Conservation (phyloP, 2,329 filamentous ascomycete genomes). For the Microsporum canis region DNA sequence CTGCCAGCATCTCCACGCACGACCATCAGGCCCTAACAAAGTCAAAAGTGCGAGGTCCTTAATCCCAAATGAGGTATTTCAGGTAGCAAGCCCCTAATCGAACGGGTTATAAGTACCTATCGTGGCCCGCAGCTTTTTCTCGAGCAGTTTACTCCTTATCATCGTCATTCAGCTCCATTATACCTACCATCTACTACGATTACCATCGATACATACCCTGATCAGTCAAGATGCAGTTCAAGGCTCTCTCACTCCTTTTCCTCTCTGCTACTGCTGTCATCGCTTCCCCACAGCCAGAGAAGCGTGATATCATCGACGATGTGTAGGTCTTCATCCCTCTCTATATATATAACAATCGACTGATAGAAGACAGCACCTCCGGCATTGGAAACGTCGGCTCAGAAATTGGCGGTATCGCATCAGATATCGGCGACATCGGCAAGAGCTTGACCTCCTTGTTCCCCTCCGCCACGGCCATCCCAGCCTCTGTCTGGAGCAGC, state of each 20-base stretch:
- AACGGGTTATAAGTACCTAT: background rate
- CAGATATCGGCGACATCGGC: slow-evolving; percentile 2
- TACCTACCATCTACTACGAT: background rate
- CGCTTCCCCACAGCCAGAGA: slow-evolving; percentile 9
- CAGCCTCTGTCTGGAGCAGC: slow-evolving; percentile 7
- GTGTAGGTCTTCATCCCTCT: slow-evolving; percentile 4
- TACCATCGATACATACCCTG: background rate
- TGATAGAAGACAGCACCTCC: background rate
- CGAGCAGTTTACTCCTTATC: background rate
- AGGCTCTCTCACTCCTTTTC: slow-evolving; percentile 17
- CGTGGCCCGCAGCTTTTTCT: background rate
- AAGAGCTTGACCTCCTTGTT: slow-evolving; percentile 7
- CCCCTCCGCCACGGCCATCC: slow-evolving; percentile 10
- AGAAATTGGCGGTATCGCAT: slow-evolving; percentile 1
- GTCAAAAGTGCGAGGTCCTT: background rate
- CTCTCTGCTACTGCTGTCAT: slow-evolving; percentile 17
- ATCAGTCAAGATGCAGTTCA: slow-evolving; percentile 19
- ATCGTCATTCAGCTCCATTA: background rate
- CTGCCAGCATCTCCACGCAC: background rate
- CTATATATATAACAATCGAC: background rate
- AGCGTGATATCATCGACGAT: slow-evolving; percentile 8
- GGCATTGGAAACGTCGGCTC: background rate
- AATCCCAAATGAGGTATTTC: background rate
- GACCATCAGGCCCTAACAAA: background rate
- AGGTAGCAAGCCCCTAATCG: background rate